Evolutionary conservation across 2,329 filamentous ascomycete genomes (phyloP), one percentile per base, ranked within the genome.

Genomic region (Pyrenochaeta sp.): DNA sequence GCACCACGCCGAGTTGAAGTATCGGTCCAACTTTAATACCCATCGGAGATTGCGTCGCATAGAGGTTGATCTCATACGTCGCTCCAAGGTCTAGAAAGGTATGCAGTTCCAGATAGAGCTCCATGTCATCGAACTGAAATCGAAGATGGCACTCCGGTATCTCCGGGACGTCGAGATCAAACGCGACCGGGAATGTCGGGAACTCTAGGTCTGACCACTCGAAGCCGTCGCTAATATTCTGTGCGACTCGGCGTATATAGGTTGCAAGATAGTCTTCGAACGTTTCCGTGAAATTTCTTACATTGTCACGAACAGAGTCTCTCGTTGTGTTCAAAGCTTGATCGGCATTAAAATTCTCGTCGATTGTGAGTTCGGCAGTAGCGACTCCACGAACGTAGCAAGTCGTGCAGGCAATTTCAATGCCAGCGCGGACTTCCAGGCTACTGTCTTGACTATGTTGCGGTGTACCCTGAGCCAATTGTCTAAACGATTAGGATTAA

Each of bases 301-400:
- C 59, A 10, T 64, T 54, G 7, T 58, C 50, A 22, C 55, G 19
- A 37, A 73, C 58, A 10, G 64, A 43, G 32, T 61, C 45, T 19
- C 59, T 45, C 22, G 62, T 65, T 12, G 54, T 19, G 28, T 62
- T 27, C 13, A 71, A 30, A 1, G 59, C 56, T 25, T 50, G 27
- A 60, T 61, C 75, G 24, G 75, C 63, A 50, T 84, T 79, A 67
- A 84, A 81, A 3, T 76, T 67, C 7, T 75, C 74, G 2, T 76
- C 72, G 8, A 84, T 74, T 0, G 71, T 79, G 25, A 86, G 71
- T 22, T 79, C 67, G 1, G 80, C 80, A 9, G 70, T 79, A 10
- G 81, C 82, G 5, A 64, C 68, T 43, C 82, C 83, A 54, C 82
- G 82, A 53, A 85, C 69, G 65, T 86, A 86, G 64, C 84, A 86